Evolutionary conservation across 495 filamentous ascomycete species (phyloP).

Genomic region (Penicillium herquei): DNA sequence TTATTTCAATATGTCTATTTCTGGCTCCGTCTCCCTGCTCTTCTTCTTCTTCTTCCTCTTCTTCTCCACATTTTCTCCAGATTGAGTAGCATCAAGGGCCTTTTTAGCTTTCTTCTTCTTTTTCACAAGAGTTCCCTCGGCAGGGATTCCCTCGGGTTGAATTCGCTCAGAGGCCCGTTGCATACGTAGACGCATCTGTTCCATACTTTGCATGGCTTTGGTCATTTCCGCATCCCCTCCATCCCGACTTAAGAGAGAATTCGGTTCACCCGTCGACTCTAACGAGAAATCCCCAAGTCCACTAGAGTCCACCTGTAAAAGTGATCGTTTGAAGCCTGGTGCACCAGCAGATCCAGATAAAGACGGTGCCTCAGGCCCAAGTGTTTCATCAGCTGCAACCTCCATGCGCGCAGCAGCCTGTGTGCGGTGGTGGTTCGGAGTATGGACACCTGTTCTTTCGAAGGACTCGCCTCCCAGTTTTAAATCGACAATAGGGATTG

Average conservation of each 20-base stretch:
- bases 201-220: slow-evolving; percentile 80
- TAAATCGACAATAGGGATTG: slow-evolving; percentile 92
- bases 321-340: slow-evolving; percentile 47
- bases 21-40: not conserved
- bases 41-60: slow-evolving; percentile 22
- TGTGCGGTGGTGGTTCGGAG: slow-evolving; percentile 22
- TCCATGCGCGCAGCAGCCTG: slow-evolving; percentile 48
- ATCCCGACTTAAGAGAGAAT: slow-evolving; percentile 4
- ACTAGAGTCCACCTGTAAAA: slow-evolving; percentile 85
- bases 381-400: slow-evolving; percentile 61
- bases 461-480: slow-evolving; percentile 56
- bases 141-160: slow-evolving; percentile 64
- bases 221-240: slow-evolving; percentile 80
- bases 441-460: slow-evolving; percentile 9
- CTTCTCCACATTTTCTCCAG: slow-evolving; percentile 7
- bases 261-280: slow-evolving; percentile 29
- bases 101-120: slow-evolving; percentile 64
- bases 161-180: slow-evolving; percentile 84
- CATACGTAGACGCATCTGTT: slow-evolving; percentile 83
- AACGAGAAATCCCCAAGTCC: slow-evolving; percentile 66
- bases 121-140: slow-evolving; percentile 71
- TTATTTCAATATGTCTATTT: not conserved
- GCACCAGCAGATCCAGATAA: slow-evolving; percentile 13
- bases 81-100: slow-evolving; percentile 1
- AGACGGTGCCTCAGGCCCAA: slow-evolving; percentile 26